A percentile compares a stretch with the other conserved stretches of the same genome.
Conservation (phyloP, 352 stramenopile species). For the Elongisporangium undulatum region DNA sequence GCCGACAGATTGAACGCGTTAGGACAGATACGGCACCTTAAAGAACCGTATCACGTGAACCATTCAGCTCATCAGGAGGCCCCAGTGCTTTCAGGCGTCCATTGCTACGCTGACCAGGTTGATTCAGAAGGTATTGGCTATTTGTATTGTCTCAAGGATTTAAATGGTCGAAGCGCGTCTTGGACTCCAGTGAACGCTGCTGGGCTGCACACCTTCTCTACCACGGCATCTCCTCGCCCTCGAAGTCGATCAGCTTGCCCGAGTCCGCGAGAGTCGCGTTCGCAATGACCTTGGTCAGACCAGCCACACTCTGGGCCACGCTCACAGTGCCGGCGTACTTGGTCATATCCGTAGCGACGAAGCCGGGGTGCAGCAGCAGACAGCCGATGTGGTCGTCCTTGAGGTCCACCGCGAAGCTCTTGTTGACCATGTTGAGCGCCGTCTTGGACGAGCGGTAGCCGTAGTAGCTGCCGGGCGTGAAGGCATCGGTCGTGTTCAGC, state of each 20-base stretch:
- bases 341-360: conserved; percentile 51
- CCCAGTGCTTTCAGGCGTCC: too few relatives aligned
- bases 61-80: too few relatives aligned
- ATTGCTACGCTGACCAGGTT: too few relatives aligned
- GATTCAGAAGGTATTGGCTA: too few relatives aligned
- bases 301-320: conserved; percentile 29
- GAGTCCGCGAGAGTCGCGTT: conserved; percentile 28
- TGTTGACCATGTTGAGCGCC: conserved; percentile 68
- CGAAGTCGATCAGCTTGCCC: conserved; percentile 41
- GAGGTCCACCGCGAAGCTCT: conserved; percentile 40
- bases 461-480: conserved; percentile 24
- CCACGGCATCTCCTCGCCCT: conserved; percentile 30
- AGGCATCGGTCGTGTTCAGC: conserved; percentile 22
- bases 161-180: too few relatives aligned
- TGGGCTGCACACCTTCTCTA: too few relatives aligned
- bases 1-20: too few relatives aligned
- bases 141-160: too few relatives aligned
- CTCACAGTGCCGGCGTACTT: conserved; percentile 22
- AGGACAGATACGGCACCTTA: too few relatives aligned
- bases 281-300: conserved; percentile 33
- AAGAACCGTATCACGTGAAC: too few relatives aligned
- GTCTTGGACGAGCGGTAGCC: conserved; percentile 71
- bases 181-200: too few relatives aligned
- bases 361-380: conserved; percentile 47
- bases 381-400: conserved; percentile 37